phyloP scores from a whole-genome alignment of 495 filamentous ascomycete species.

The Penicillium arizonense region DNA sequence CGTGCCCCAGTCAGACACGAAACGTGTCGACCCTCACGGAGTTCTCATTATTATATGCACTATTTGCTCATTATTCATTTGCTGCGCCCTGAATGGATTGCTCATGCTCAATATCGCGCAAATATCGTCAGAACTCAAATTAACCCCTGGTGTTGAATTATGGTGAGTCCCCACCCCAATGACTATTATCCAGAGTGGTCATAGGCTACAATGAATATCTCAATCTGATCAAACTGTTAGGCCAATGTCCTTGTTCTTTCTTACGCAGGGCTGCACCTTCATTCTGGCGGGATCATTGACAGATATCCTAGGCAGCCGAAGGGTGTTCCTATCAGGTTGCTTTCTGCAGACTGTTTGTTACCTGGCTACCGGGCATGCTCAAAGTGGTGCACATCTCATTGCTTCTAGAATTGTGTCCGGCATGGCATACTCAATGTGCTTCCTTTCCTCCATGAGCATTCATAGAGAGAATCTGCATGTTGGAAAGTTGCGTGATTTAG shows the following conservation, averaged over 20 bases:
- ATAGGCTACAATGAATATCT: background rate
- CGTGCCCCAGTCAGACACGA: background rate
- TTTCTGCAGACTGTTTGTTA: slow-evolving; percentile 41
- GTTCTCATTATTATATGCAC: slow-evolving; percentile 2
- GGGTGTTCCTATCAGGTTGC: slow-evolving; percentile 42
- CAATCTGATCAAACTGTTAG: slow-evolving; percentile 7
- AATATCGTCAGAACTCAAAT: slow-evolving; percentile 38
- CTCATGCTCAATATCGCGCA: slow-evolving; percentile 45
- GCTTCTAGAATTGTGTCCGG: slow-evolving; percentile 51
- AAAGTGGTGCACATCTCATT: slow-evolving; percentile 47
- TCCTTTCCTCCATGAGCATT: slow-evolving; percentile 50
- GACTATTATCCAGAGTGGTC: background rate
- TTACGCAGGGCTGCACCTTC: slow-evolving; percentile 44
- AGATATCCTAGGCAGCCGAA: slow-evolving; percentile 49
- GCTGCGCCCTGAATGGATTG: background rate
- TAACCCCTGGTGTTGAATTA: slow-evolving; percentile 31
- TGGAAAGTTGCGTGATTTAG: slow-evolving; percentile 42
- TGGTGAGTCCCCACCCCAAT: slow-evolving; percentile 29
- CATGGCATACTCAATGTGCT: slow-evolving; percentile 47
- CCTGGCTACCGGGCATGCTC: slow-evolving; percentile 43
- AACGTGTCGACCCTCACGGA: background rate
- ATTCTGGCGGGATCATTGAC: slow-evolving; percentile 49
- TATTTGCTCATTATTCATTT: background rate
- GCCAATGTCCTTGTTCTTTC: slow-evolving; percentile 45
- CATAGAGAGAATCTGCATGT: slow-evolving; percentile 39